phyloP scores from a whole-genome alignment of 331 rosid genomes.

The Rosa hybrid region DNA sequence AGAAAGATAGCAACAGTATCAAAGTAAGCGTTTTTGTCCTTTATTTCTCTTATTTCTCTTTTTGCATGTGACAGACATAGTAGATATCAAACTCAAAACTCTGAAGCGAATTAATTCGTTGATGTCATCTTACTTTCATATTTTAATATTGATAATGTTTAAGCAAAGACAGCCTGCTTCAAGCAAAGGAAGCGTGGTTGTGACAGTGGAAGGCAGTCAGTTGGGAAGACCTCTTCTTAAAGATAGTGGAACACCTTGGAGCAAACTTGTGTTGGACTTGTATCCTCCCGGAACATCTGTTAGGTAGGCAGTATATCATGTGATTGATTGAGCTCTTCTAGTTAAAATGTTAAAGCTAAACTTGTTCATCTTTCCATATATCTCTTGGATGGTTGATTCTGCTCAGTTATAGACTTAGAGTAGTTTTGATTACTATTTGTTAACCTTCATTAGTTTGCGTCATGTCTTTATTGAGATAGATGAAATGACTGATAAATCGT shows the following conservation, averaged over 20 bases:
- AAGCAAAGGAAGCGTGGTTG: slow-evolving; percentile 58
- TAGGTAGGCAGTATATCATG: slow-evolving; percentile 44
- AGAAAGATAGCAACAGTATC: slow-evolving; percentile 44
- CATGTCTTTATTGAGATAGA: background rate
- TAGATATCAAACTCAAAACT: slow-evolving; percentile 18
- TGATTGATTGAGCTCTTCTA: background rate
- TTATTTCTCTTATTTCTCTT: background rate
- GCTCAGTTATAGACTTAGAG: background rate
- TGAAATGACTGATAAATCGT: background rate
- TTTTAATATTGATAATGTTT: slow-evolving; percentile 48
- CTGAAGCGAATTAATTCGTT: slow-evolving; percentile 23
- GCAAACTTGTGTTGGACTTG: slow-evolving; percentile 73
- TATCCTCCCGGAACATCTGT: slow-evolving; percentile 59
- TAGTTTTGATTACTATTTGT: background rate
- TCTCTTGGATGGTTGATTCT: background rate
- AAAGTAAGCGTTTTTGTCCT: slow-evolving; percentile 49
- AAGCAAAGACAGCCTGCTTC: slow-evolving; percentile 96
- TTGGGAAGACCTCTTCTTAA: slow-evolving; percentile 42
- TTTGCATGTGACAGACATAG: slow-evolving; percentile 11
- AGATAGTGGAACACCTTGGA: slow-evolving; percentile 57
- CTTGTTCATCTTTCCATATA: background rate
- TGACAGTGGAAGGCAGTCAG: slow-evolving; percentile 54
- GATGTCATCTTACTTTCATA: slow-evolving; percentile 40
- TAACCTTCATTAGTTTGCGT: background rate
- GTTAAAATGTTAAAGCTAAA: background rate